Conservation (phyloP, 1,139 yeast genomes). For the Geotrichum fermentans region DNA sequence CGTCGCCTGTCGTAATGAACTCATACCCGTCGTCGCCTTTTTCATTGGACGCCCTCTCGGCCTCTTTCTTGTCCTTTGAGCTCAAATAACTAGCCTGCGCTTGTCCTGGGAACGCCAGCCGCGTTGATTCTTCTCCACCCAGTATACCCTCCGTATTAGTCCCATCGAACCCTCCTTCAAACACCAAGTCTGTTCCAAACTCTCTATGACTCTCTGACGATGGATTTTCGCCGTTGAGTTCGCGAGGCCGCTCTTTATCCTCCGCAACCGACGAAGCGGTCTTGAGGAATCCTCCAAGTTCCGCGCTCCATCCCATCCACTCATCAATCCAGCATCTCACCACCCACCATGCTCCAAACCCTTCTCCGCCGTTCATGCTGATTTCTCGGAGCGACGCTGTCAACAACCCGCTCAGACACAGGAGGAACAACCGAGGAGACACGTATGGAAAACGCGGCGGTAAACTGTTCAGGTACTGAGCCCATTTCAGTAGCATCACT, state of each 20-base stretch:
- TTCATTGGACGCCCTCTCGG: background rate
- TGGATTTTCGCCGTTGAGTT: background rate
- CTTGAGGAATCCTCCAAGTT: slow-evolving; percentile 56
- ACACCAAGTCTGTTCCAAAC: slow-evolving; percentile 1
- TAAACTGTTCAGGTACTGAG: slow-evolving; percentile 41
- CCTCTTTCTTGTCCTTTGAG: background rate
- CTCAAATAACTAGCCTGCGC: background rate
- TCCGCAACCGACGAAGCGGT: slow-evolving; percentile 5
- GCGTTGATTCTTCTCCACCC: background rate
- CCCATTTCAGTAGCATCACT: slow-evolving; percentile 38
- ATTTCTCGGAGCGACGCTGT: slow-evolving; percentile 66
- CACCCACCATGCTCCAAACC: slow-evolving; percentile 76
- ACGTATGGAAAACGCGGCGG: slow-evolving; percentile 47
- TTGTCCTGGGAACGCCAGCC: slow-evolving; percentile 3
- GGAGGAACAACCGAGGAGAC: slow-evolving; percentile 53
- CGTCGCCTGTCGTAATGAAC: background rate
- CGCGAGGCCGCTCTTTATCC: background rate
- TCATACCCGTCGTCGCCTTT: background rate
- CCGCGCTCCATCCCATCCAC: slow-evolving; percentile 64
- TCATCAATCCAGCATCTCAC: slow-evolving; percentile 75
- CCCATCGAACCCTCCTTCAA: background rate
- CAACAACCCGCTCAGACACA: slow-evolving; percentile 51
- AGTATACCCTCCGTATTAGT: background rate
- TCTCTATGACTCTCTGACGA: background rate
- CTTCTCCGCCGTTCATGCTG: slow-evolving; percentile 53